phyloP scores from a whole-genome alignment of 164 flowering plant species.

The Macadamia integrifolia region DNA sequence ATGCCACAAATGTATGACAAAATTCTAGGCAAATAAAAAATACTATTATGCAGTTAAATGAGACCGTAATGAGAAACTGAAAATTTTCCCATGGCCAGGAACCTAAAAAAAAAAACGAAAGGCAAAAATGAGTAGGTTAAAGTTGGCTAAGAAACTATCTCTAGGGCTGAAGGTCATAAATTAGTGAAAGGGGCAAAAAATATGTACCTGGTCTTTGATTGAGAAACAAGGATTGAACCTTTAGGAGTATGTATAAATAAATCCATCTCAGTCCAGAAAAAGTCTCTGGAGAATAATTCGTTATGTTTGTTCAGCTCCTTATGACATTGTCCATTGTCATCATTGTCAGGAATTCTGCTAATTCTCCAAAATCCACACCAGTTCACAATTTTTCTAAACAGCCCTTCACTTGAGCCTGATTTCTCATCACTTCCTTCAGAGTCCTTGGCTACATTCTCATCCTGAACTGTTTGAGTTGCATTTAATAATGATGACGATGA shows the following conservation, averaged over 20 bases:
- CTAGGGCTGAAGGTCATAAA: background rate
- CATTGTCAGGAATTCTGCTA: constrained; percentile 10
- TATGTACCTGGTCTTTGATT: constrained; percentile 66
- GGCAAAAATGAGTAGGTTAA: background rate
- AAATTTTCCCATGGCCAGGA: background rate
- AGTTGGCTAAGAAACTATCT: background rate
- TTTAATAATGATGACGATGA: constrained; percentile 13
- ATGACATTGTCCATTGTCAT: constrained; percentile 11
- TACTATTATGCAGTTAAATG: background rate
- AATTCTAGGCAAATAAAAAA: background rate
- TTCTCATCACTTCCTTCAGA: constrained; percentile 16
- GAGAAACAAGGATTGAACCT: constrained; percentile 36
- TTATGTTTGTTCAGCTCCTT: constrained; percentile 11
- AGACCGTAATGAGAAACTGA: background rate
- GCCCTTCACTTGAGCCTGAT: constrained; percentile 15
- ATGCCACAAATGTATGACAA: constrained; percentile 3
- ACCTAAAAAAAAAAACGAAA: background rate
- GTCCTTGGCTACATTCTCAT: constrained; percentile 6
- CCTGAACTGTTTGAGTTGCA: constrained; percentile 12
- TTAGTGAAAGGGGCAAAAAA: background rate
- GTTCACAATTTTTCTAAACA: constrained; percentile 21
- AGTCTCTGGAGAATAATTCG: constrained; percentile 30
- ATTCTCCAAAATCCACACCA: constrained; percentile 32
- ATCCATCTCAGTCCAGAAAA: constrained; percentile 61
- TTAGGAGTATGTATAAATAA: constrained; percentile 38